Evolutionary conservation across 441 rosid genomes (phyloP), one percentile per base, ranked within the genome.

Genomic region (Syzygium malaccense): DNA sequence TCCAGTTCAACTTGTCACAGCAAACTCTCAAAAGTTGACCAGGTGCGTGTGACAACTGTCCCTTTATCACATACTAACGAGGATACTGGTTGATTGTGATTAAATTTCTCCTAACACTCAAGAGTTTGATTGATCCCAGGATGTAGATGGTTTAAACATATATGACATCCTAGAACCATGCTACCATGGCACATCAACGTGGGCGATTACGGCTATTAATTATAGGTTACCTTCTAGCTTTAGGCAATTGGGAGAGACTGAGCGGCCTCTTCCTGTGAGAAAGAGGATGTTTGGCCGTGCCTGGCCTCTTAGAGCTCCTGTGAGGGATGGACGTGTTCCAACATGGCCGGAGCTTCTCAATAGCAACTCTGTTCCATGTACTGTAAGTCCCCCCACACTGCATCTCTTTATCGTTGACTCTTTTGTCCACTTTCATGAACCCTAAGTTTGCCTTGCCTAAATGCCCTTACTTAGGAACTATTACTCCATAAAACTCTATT

Each of bases 241-340:
- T 91, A 92, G 86, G 86, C 41, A 62, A 55, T 79, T 96, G 79
- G 99, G 99, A 14, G 91, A 90, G 91, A 95, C 96, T n/a, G 93
- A 95, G 88, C 91, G 92, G 92, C 94, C 97, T 92, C 89, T 95
- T 87, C 94, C 96, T 45, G 99, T 96, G 87, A 92, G 98, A 64
- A 95, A 89, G 91, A 95, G 98, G 92, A 95, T 97, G 95, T 96
- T 96, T 87, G 97, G 99, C 88, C 98, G 99, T 14, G 98, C 98
- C 17, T 96, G 99, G 99, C 99, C 99, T 30, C 48, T 95, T 71
- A 92, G 96, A 89, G 95, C 95, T 86, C 91, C 94, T 80, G 97
- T 96, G 28, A 96, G 95, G 93, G 96, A 93, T 26, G 99, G 99
- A 87, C 87, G 91, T 85, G 95, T 98, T 91, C 98, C 98, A 88